Percentiles rank a stretch among this genome's conserved stretches.
Conservation (phyloP, 1,139 yeast species). For the Suhomyces yuchorum region DNA sequence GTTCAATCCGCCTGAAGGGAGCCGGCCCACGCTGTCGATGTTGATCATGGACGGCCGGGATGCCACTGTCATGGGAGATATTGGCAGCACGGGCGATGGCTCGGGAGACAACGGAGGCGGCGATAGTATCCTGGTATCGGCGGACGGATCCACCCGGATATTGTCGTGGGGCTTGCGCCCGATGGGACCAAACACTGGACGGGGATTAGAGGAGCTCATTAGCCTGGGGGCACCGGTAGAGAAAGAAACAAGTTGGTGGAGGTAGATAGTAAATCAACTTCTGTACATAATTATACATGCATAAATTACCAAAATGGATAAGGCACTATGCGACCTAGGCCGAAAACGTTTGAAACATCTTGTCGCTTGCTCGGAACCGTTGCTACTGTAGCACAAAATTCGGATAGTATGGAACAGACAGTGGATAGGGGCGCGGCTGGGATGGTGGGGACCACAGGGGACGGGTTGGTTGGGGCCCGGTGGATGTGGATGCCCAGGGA, state of each 20-base stretch:
- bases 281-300: not conserved
- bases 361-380: conserved; percentile 9
- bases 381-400: conserved; percentile 1
- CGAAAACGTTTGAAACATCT: conserved; percentile 6
- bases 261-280: not conserved
- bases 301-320: not conserved
- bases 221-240: not conserved
- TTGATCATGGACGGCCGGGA: not conserved
- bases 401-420: conserved; percentile 1
- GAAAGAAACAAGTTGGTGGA: not conserved
- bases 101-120: conserved; percentile 3
- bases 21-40: not conserved
- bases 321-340: conserved; percentile 1
- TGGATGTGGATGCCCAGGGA: not conserved
- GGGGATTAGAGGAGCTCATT: not conserved
- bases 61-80: not conserved
- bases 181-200: not conserved
- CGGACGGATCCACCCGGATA: conserved; percentile 1
- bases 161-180: not conserved
- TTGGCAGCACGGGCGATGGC: conserved; percentile 1
- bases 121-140: not conserved
- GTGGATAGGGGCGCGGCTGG: not conserved
- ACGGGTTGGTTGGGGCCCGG: not conserved
- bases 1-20: not conserved
- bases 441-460: not conserved